Base-by-base conservation (phyloP, 257 asterid genomes). In the Solanum paucissectum region DNA sequence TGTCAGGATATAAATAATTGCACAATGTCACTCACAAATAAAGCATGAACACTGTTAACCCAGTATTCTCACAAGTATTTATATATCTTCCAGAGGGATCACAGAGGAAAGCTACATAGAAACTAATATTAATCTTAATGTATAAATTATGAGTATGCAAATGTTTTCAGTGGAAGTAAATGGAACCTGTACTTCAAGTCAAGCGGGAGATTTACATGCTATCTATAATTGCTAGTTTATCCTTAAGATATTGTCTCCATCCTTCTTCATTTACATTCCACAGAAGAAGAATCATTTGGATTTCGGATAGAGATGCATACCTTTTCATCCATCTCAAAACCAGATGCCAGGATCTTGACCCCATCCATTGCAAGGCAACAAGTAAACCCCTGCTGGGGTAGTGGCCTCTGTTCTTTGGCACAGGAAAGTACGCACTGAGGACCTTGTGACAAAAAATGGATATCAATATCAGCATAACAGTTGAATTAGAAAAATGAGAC, bases 301-400 rank as follows among this genome's bases (percentile, higher is more conserved):
- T 82, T 29, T 82, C 12, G 14, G 89, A 86, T 44, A 88, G 40
- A 82, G 68, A 82, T 20, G 64, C 36, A 1, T 91, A 96, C 99
- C 96, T 93, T 97, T 92, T 94, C 98, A 86, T 90, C 92, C 94
- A 49, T 88, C 89, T 93, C 98, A 92, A 97, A 97, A 88, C 99
- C 99, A 89, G 99, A 95, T 25, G 93, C 92, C 84, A 94, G 95
- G 89, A 97, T 83, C 91, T 93, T 95, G 86, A 93, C 98, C 62
- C 99, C 99, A 88, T 97, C 99, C 96, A 97, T 93, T 55, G 98
- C 99, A 91, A 97, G 98, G 93, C 99, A 97, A 91, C 99, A 97
- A 88, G 99, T 95, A 89, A 94, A 97, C 68, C 93, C 98, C 83
- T 92, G 96, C 89, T 90, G 91, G 85, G 99, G 99, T 33, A 95